Percentiles rank a stretch among this genome's conserved stretches.
Evolutionary conservation across 768 basidiomycete species (phyloP).

Genomic region (Podaxis sp.): DNA sequence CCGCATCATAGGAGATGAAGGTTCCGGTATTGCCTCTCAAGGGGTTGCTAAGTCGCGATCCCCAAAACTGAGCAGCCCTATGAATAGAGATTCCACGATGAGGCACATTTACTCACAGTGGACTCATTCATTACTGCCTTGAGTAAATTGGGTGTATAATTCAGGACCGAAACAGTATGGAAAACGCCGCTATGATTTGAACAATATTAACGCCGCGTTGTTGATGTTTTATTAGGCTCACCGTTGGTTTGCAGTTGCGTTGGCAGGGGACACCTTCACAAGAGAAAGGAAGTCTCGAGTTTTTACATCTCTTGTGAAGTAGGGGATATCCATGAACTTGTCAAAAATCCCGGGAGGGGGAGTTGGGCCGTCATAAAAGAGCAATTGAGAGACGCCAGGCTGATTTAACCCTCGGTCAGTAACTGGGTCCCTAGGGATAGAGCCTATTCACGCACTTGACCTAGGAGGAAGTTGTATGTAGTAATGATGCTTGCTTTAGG

Average conservation of each 20-base stretch:
- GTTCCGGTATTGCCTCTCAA: constrained; percentile 21
- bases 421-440: neutral
- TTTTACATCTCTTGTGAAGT: constrained; percentile 32
- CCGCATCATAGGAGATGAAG: constrained; percentile 46
- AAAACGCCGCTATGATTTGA: constrained; percentile 26
- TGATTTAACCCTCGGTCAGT: neutral
- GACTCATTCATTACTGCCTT: constrained; percentile 44
- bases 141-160: constrained; percentile 35
- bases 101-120: constrained; percentile 19
- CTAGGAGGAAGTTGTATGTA: constrained; percentile 37
- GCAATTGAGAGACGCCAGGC: constrained; percentile 24
- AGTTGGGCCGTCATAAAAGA: constrained; percentile 63
- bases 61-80: constrained; percentile 41
- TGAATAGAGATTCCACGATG: neutral
- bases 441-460: neutral
- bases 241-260: constrained; percentile 29
- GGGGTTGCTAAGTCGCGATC: constrained; percentile 23
- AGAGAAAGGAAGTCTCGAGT: constrained; percentile 41
- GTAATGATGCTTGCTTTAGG: constrained; percentile 52
- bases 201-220: neutral
- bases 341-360: constrained; percentile 51
- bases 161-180: constrained; percentile 39
- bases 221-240: constrained; percentile 5
- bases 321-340: constrained; percentile 43
- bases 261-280: constrained; percentile 34